Base-by-base conservation (phyloP, 2,329 filamentous ascomycete species). In the Talaromyces funiculosus region DNA sequence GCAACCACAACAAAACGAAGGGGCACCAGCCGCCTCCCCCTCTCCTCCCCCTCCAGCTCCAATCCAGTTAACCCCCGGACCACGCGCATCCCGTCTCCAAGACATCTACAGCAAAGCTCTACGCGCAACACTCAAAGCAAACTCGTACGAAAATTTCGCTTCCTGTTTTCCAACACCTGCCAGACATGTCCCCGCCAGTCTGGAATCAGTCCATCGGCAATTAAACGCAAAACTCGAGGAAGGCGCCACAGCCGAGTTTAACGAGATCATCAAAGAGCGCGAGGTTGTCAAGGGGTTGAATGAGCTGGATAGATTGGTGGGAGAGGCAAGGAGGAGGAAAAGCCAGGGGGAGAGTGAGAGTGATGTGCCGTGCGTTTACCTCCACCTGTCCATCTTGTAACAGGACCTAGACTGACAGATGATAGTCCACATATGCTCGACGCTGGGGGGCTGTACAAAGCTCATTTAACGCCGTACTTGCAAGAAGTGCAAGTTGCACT, bases 131-230 rank as follows among this genome's bases (percentile, higher is more conserved):
- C 71, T 87, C n/a, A 81, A 82, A 63, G 83, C 84, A 56, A 85
- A 84, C 71, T 84, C 80, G 9, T 82, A 85, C 69, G 75, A 77
- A 53, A 86, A 86, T 66, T 88, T 87, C 69, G 79, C 83, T 0
- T 75, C 82, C 24, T 88, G 85, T 67, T 87, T 87, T 64, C 85
- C 85, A 0, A 88, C 85, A 0, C 81, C 84, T 1, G 82, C 84
- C 18, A 75, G 78, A 66, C 77, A 85, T 66, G 82, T 82, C 10
- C 81, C 83, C 1, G 80, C 80, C 26, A 80, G 79, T 43, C 68
- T 88, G 61, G 80, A 84, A 66, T 77, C 78, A 3, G 75, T 88
- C 22, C 83, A 84, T 73, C 76, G 80, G 58, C 82, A 86, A 64
- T 78, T 87, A 64, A 82, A 83, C 43, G 78, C 79, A 55, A 81